phyloP scores from a whole-genome alignment of 1,284 basidiomycete species.

The Moesziomyces sp. region DNA sequence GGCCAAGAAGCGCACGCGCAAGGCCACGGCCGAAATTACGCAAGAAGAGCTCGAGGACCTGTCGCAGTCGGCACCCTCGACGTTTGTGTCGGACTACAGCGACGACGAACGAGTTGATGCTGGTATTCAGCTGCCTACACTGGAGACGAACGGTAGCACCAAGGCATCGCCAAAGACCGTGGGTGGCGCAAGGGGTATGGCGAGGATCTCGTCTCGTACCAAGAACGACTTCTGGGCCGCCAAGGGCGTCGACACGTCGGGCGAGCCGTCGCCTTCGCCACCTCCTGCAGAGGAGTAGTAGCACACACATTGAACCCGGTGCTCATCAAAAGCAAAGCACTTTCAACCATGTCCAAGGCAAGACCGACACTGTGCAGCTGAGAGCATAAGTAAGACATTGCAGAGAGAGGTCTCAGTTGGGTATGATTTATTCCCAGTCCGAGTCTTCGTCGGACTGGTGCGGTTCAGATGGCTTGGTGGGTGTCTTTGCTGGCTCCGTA shows the following conservation, averaged over 20 bases:
- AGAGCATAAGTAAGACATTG: too few species aligned
- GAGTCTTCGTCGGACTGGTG: constrained; percentile 51
- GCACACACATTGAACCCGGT: too few species aligned
- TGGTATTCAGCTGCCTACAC: constrained; percentile 31
- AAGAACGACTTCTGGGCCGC: constrained; percentile 47
- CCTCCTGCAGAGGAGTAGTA: constrained; percentile 11
- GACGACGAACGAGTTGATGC: constrained; percentile 29
- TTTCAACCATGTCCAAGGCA: too few species aligned
- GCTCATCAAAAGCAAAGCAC: too few species aligned
- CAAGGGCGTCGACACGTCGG: constrained; percentile 29
- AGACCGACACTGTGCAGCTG: too few species aligned
- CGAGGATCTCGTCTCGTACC: constrained; percentile 41
- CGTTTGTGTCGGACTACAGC: constrained; percentile 41
- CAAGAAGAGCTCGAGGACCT: constrained; percentile 41
- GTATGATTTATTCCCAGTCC: constrained; percentile 49
- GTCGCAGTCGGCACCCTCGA: constrained; percentile 44
- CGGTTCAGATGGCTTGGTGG: background rate
- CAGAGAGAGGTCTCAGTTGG: too few species aligned
- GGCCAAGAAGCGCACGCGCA: constrained; percentile 19
- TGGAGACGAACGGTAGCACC: constrained; percentile 18
- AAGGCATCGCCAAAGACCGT: constrained; percentile 23
- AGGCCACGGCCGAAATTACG: constrained; percentile 18
- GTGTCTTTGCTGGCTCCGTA: background rate
- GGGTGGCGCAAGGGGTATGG: constrained; percentile 8
- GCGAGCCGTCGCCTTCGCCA: constrained; percentile 23